Evolutionary conservation across 306 rosid species (phyloP).

Genomic region (Castanea crenata): DNA sequence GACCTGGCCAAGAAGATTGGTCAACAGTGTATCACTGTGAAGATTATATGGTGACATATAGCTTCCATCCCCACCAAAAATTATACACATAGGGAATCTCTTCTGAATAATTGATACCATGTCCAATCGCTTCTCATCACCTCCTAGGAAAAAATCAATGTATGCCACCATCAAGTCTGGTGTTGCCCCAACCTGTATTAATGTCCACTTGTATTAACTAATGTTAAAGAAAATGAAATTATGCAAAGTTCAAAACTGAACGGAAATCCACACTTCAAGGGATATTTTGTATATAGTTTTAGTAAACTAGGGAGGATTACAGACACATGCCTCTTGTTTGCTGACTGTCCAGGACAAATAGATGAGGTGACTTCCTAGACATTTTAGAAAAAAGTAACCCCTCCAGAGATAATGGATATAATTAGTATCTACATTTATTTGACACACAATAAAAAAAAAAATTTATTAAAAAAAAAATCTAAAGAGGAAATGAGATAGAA

Average conservation of each 20-base stretch:
- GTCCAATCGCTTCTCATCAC: constrained; percentile 94
- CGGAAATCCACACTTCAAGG: constrained; percentile 3
- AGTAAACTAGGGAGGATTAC: neutral
- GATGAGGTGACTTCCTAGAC: neutral
- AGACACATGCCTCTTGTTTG: neutral
- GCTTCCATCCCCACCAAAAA: constrained; percentile 98
- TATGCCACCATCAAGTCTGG: constrained; percentile 93
- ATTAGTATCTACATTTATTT: too few relatives aligned
- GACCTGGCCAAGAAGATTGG: constrained; percentile 97
- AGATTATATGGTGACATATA: constrained; percentile 94
- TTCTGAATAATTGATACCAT: constrained; percentile 91
- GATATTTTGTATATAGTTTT: neutral
- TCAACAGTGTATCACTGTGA: constrained; percentile 82
- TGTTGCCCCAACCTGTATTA: constrained; percentile 90
- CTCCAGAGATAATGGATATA: too few relatives aligned
- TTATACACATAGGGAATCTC: constrained; percentile 96
- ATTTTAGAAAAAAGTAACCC: neutral
- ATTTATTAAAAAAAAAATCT: too few relatives aligned
- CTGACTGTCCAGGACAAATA: neutral
- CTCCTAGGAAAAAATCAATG: constrained; percentile 97
- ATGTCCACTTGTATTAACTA: constrained; percentile 21
- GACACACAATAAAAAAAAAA: too few relatives aligned
- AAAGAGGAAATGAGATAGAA: too few relatives aligned
- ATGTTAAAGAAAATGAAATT: constrained; percentile 12
- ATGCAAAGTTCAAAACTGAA: constrained; percentile 13